Base-by-base conservation (phyloP, 768 basidiomycete species). In the Pulveroboletus sp. region DNA sequence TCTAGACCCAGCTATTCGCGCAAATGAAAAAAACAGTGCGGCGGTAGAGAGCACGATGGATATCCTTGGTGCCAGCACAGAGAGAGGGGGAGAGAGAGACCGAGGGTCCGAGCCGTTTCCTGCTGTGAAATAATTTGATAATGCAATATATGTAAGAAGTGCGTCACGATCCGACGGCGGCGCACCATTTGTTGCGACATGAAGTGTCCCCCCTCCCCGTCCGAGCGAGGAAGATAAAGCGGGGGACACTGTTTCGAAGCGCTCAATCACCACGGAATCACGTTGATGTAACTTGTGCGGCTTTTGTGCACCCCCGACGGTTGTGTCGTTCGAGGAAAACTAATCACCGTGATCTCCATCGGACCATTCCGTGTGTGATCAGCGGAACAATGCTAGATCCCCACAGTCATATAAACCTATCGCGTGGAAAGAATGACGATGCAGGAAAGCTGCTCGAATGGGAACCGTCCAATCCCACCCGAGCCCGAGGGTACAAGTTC, bases 261-360 rank as follows among this genome's bases (percentile, higher is more conserved):
- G 36, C 30, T 21, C 33, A 6, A 15, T 50, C 41, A 46, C 38
- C 47, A 53, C 39, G 4, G 9, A 43, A 43, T 41, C 21, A 17
- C 32, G 15, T 36, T 35, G 17, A 18, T 27, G 33, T 24, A 17
- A 18, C 18, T 27, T 21, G 52, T 40, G 47, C 39, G 32, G 32
- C 32, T 13, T 13, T 32, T 13, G 21, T 8, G 26, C 17, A 27
- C 43, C 21, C 39, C 39, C 27, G n/a, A 15, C 39, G 21, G 26
- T 31, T 41, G 37, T 36, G 32, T 42, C 47, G 26, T 26, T 39
- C 21, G 42, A 47, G 59, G 11, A 31, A 31, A 9, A 31, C 11
- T 66, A 57, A 65, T 65, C 54, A 46, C 64, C 64, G 63, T 39
- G 50, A 57, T 59, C 50, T 48, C 62, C 59, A 44, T 46, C 44